These are phyloP conservation scores for Amborella trichopoda DNA, from an alignment of 164 flowering plant species.

Conservation along the genomic window DNA sequence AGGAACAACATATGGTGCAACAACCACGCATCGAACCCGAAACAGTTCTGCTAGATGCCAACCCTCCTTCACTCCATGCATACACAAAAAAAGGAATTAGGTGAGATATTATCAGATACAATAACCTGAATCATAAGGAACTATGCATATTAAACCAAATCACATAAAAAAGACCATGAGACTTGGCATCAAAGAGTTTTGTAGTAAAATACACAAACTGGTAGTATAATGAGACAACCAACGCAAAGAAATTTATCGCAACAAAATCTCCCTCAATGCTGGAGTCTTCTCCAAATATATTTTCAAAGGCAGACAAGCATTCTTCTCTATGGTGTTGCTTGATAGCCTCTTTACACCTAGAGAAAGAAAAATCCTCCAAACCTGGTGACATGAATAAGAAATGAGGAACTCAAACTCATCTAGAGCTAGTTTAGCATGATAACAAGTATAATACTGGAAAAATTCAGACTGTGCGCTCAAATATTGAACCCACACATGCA, in stretches of 20 bases:
- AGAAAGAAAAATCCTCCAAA: constrained; percentile 20
- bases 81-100: too few relatives aligned
- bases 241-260: constrained; percentile 79
- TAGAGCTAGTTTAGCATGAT: too few relatives aligned
- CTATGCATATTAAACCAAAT: too few relatives aligned
- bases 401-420: too few relatives aligned
- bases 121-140: too few relatives aligned
- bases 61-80: constrained; percentile 98
- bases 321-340: constrained; percentile 47
- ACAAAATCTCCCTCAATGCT: constrained; percentile 57
- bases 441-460: too few relatives aligned
- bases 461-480: too few relatives aligned
- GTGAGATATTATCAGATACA: too few relatives aligned
- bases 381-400: constrained; percentile 19
- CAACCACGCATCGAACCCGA: constrained; percentile 61
- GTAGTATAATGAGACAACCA: constrained; percentile 50
- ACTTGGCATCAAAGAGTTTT: too few relatives aligned
- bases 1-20: constrained; percentile 93
- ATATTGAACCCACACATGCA: too few relatives aligned
- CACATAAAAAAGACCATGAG: too few relatives aligned
- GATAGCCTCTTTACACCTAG: constrained; percentile 28
- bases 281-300: constrained; percentile 41
- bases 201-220: background rate
- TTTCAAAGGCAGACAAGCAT: constrained; percentile 48
- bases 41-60: constrained; percentile 94